Conservation (phyloP, 2,329 filamentous ascomycete genomes). For the Colletotrichum falcatum region DNA sequence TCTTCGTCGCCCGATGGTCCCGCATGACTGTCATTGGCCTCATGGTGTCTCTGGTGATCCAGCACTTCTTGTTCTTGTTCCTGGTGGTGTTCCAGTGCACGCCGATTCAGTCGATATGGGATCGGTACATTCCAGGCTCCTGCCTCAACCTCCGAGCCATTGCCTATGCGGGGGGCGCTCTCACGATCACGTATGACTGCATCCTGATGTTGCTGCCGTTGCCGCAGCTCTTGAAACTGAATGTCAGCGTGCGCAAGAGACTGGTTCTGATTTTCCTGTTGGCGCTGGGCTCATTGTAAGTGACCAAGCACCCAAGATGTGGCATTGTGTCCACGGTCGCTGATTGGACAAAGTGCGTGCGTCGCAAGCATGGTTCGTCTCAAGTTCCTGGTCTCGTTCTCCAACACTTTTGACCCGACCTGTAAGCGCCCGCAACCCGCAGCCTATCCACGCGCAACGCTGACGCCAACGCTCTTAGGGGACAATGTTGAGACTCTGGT, state of each 20-base stretch:
- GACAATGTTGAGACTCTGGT: slow-evolving; percentile 47
- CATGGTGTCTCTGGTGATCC: slow-evolving; percentile 31
- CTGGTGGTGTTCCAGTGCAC: slow-evolving; percentile 43
- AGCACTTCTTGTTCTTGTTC: slow-evolving; percentile 38
- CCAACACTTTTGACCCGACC: slow-evolving; percentile 30
- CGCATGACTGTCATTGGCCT: slow-evolving; percentile 11
- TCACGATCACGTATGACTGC: slow-evolving; percentile 39
- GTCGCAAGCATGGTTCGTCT: slow-evolving; percentile 42
- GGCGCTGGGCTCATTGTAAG: slow-evolving; percentile 40
- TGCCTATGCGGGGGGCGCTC: slow-evolving; percentile 23
- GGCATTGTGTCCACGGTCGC: background rate
- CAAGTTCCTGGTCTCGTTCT: slow-evolving; percentile 38
- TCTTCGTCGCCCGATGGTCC: slow-evolving; percentile 39
- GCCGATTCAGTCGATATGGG: slow-evolving; percentile 41
- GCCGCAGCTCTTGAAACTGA: slow-evolving; percentile 34
- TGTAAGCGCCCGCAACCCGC: slow-evolving; percentile 8
- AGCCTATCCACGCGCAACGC: background rate
- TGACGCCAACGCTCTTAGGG: slow-evolving; percentile 32
- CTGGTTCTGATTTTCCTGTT: slow-evolving; percentile 34
- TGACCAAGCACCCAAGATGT: background rate
- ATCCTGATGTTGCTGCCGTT: slow-evolving; percentile 39
- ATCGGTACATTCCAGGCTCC: slow-evolving; percentile 16
- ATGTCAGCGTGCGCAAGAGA: slow-evolving; percentile 29
- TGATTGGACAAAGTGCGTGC: slow-evolving; percentile 33
- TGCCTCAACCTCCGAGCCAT: slow-evolving; percentile 35